Base-by-base conservation (phyloP, 768 basidiomycete species). In the Calvatia gigantea region DNA sequence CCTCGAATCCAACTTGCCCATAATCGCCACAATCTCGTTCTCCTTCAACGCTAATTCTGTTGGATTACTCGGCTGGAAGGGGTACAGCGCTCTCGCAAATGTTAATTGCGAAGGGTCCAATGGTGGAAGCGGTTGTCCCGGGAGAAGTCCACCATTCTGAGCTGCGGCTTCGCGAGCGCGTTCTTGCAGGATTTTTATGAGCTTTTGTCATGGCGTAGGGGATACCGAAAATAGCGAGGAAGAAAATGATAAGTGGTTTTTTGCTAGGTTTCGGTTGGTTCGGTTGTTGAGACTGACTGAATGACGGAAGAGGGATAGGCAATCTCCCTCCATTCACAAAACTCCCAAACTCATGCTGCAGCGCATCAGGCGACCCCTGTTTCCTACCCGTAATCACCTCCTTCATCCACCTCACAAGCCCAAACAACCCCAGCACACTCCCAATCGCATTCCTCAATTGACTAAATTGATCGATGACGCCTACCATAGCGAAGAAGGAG, bases 401-500 rank as follows among this genome's bases (percentile, higher is more conserved):
- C 55, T 80, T 84, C 73, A 95, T 76, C 93, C 91, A 98, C 47
- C 91, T 75, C 7, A 98, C 64, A 47, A 98, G 79, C 3, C 93
- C 92, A 65, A 99, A 98, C 32, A 98, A 70, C 29, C 93, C 93
- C 4, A 98, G 77, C 0, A 98, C 93, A 66, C 94, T 94, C 21
- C 94, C 95, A 14, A 98, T 80, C 11, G 94, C 95, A 61, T 95
- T 89, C 47, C 94, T 82, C 39, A 98, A 82, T 62, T 93, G 91
- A 2, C 85, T 86, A 64, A 99, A 88, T 66, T 99, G 97, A 65
- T 99, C 97, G 35, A 95, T 80, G 42, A 99, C 96, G 59, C 93
- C 91, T 48, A 95, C 93, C 87, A 96, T 94, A 54, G 94, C 93
- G 69, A 95, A 96, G 66, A 96, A 96, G 7, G 86, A 89, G 0